Conservation (phyloP, 345 rosid genomes). For the Cochlearia excelsa region DNA sequence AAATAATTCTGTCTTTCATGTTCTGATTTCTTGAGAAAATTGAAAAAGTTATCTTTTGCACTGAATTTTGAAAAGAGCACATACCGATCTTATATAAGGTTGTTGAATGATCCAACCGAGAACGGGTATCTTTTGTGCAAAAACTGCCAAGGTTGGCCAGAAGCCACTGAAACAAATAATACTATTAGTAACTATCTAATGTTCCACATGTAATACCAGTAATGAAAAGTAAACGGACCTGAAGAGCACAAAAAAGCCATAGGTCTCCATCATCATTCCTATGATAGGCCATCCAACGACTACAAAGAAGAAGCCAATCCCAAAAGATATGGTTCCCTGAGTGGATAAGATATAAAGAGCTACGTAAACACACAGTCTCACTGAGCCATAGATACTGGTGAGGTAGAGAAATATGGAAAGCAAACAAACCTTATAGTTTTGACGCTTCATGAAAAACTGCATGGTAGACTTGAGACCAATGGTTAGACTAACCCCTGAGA, state of each 20-base stretch:
- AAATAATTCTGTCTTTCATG: neutral
- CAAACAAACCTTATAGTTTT: conserved; percentile 75
- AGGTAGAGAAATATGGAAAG: conserved; percentile 6
- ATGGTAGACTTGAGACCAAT: conserved; percentile 91
- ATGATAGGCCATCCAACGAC: conserved; percentile 93
- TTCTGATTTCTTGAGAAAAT: neutral
- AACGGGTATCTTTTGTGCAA: conserved; percentile 84
- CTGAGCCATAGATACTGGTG: conserved; percentile 16
- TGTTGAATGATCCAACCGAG: conserved; percentile 93
- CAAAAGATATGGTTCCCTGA: conserved; percentile 97
- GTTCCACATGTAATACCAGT: conserved; percentile 6
- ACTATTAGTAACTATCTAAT: conserved; percentile 2
- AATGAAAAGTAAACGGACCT: conserved; percentile 44
- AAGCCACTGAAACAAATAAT: conserved; percentile 65
- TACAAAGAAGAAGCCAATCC: conserved; percentile 82
- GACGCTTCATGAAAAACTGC: conserved; percentile 95
- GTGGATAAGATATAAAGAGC: conserved; percentile 4
- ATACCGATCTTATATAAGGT: conserved; percentile 83
- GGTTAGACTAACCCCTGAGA: conserved; percentile 91
- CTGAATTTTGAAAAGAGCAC: conserved; percentile 14
- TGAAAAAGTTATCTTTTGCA: neutral
- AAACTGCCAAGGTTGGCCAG: conserved; percentile 97
- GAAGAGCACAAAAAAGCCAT: conserved; percentile 90
- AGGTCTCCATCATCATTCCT: conserved; percentile 89
- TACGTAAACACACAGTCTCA: neutral